Conservation (phyloP, 495 filamentous ascomycete genomes). For the Pyrenula massariospora region DNA sequence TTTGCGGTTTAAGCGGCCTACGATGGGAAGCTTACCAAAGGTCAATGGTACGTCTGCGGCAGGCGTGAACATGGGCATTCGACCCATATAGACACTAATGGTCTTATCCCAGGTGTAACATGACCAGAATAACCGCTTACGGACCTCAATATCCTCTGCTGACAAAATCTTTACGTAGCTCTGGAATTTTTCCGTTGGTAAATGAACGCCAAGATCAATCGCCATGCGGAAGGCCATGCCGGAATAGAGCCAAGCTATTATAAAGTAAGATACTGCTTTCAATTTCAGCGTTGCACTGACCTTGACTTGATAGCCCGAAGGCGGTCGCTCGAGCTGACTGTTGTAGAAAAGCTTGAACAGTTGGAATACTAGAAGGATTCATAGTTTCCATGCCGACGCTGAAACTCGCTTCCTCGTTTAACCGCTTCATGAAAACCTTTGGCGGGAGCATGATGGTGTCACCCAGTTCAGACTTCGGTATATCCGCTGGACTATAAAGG, state of each 20-base stretch:
- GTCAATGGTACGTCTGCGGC: neutral
- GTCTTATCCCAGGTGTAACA: conserved; percentile 17
- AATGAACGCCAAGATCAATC: conserved; percentile 13
- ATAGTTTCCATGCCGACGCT: conserved; percentile 7
- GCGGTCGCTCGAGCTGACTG: conserved; percentile 7
- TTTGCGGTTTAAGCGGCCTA: conserved; percentile 1
- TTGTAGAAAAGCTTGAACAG: conserved; percentile 10
- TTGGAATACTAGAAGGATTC: conserved; percentile 7
- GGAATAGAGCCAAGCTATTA: conserved; percentile 15
- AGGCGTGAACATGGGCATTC: conserved; percentile 7
- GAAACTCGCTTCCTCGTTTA: conserved; percentile 6
- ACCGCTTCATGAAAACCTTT: conserved; percentile 2
- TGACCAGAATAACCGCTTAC: conserved; percentile 18
- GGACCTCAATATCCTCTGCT: conserved; percentile 14
- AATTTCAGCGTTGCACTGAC: neutral
- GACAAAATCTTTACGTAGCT: conserved; percentile 4
- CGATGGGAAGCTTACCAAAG: conserved; percentile 2
- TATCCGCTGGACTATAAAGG: neutral
- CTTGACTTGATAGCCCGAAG: conserved; percentile 7
- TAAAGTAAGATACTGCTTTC: neutral
- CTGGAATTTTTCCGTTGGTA: conserved; percentile 8
- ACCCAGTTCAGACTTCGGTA: neutral
- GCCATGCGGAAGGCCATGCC: conserved; percentile 22
- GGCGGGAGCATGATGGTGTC: neutral
- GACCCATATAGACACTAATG: conserved; percentile 16